Base-by-base conservation (phyloP, 352 stramenopile species). In the Pythium insidiosum region DNA sequence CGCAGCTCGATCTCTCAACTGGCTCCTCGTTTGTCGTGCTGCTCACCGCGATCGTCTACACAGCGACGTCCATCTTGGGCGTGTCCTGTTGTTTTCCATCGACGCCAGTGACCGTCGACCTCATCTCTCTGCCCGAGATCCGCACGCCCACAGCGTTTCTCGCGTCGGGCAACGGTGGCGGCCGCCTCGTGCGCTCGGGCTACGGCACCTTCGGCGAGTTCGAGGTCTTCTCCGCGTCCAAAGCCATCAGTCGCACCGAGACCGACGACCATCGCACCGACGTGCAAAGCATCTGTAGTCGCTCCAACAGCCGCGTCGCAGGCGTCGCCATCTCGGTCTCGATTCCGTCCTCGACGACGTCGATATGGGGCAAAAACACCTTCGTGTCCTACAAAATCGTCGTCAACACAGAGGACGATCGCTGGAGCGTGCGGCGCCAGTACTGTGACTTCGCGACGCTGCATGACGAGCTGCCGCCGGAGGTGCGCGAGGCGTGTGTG, bases 351-450 rank as follows among this genome's bases (percentile, higher is more conserved):
- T 68, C 68, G 6, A 84, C 71, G 5, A 73, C 67, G 22, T 83
- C 73, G 1, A 68, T 71, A n/a, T 88, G 75, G 75, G 70, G 70
- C 29, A 80, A 85, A 46, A 74, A 73, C 29, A 57, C 70, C 6
- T 88, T 86, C 33, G 61, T 85, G 11, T 82, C 73, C 15, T 88
- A 78, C 58, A 85, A 88, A 54, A 68, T 88, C 44, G 63, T 84
- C 21, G 65, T 88, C 2, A 58, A 74, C 39, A 84, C 75, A 0
- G 73, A 88, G 15, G 75, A 84, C 16, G 75, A 88, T 34, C 50
- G 59, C 16, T 88, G 75, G 75, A 84, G 49, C 3, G 53, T 88
- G 28, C 61, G 75, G 24, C 71, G 75, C 1, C 66, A 81, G 22
- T 84, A 83, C 45, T 68, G 54, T 25, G 75, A 88, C 43, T 88